phyloP scores from a whole-genome alignment of 1,284 basidiomycete species.

The Salmacisia buchloeana region DNA sequence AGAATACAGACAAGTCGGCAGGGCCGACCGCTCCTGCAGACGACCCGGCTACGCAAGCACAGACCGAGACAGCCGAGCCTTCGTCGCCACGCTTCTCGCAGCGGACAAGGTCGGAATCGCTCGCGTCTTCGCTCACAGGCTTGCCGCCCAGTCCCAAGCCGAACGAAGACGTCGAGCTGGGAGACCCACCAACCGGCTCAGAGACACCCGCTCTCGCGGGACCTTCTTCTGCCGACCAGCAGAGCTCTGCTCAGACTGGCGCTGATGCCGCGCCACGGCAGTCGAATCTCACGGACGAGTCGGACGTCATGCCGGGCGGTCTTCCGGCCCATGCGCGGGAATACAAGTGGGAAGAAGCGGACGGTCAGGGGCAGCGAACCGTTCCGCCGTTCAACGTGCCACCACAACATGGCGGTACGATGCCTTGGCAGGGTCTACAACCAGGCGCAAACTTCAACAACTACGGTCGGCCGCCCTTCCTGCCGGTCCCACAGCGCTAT shows the following conservation, averaged over 20 bases:
- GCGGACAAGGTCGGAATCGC: background rate
- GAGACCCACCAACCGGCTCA: no score
- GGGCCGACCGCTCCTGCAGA: no score
- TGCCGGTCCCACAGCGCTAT: slow-evolving; percentile 12
- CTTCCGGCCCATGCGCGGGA: background rate
- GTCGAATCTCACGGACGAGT: no score
- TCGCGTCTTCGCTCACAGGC: background rate
- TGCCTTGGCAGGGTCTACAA: background rate
- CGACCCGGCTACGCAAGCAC: no score
- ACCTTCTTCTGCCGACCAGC: no score
- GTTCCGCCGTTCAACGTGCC: slow-evolving; percentile 12
- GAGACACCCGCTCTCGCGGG: no score
- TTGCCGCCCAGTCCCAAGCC: background rate
- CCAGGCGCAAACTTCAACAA: background rate
- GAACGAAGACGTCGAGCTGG: background rate
- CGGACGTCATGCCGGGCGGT: background rate
- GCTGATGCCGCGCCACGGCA: no score
- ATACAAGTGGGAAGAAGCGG: background rate
- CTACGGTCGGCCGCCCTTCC: slow-evolving; percentile 21
- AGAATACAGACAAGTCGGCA: no score
- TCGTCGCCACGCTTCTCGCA: no score
- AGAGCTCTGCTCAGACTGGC: no score
- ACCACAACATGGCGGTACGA: background rate
- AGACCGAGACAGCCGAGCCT: no score
- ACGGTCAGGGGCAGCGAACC: background rate